Evolutionary conservation across 352 stramenopile genomes (phyloP).

Genomic region (Phytophthora cactorum): DNA sequence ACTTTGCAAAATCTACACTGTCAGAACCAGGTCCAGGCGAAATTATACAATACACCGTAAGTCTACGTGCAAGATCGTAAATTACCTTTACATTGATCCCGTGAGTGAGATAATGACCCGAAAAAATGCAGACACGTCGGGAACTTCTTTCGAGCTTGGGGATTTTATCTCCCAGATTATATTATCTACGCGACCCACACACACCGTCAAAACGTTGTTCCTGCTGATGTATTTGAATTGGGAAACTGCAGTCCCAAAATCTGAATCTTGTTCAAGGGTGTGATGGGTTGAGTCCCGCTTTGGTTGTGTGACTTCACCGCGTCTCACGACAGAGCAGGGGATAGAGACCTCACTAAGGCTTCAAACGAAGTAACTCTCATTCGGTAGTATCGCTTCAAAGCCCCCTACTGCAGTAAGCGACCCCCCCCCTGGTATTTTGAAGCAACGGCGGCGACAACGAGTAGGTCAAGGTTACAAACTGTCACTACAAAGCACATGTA

Average conservation of each 20-base stretch:
- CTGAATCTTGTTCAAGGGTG: no score
- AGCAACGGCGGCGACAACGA: no score
- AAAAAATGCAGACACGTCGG: not conserved
- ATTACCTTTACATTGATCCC: not conserved
- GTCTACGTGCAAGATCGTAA: not conserved
- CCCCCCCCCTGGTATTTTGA: no score
- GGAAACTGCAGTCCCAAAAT: no score
- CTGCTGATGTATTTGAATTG: no score
- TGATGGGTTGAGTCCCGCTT: not conserved
- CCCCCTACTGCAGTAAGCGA: not conserved
- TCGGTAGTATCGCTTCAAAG: not conserved
- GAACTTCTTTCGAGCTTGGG: no score
- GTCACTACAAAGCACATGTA: no score
- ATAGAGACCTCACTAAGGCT: not conserved
- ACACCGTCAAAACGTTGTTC: no score
- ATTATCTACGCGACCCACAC: no score
- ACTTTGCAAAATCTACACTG: not conserved
- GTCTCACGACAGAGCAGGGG: not conserved
- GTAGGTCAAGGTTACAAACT: no score
- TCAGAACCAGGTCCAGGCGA: not conserved
- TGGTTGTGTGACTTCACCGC: not conserved
- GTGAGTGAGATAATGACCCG: not conserved
- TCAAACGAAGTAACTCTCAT: not conserved
- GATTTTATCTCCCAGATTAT: no score
- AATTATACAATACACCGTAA: not conserved